Percentiles rank a stretch among this genome's conserved stretches.
These are phyloP conservation scores for Penicillium cinerascens DNA, from an alignment of 495 filamentous ascomycete genomes.

Conservation along the genomic window DNA sequence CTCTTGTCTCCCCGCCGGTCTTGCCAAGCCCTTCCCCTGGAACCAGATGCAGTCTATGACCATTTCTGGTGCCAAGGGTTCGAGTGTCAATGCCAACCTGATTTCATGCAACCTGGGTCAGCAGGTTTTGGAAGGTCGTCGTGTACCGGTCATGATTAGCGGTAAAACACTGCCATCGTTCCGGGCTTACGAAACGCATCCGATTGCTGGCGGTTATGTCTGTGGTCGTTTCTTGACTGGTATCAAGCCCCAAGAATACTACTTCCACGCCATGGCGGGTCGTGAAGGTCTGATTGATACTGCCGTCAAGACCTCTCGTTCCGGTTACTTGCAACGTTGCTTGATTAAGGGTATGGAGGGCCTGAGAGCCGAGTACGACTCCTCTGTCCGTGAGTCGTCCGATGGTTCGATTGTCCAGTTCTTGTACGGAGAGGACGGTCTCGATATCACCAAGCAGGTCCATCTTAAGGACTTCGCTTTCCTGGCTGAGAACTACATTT, in stretches of 20 bases:
- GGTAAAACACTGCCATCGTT: conserved; percentile 96
- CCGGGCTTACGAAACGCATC: conserved; percentile 81
- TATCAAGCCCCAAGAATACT: conserved; percentile 95
- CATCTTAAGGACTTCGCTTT: conserved; percentile 91
- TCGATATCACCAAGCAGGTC: conserved; percentile 92
- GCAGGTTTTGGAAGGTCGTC: conserved; percentile 89
- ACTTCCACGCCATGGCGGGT: conserved; percentile 99
- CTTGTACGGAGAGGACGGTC: conserved; percentile 92
- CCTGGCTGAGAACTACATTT: conserved; percentile 70
- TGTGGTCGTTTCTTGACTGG: conserved; percentile 97
- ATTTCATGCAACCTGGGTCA: conserved; percentile 98
- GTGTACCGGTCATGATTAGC: conserved; percentile 96
- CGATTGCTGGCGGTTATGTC: conserved; percentile 92
- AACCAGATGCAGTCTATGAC: conserved; percentile 99
- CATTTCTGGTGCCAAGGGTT: conserved; percentile 92
- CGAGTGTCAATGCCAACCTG: conserved; percentile 87
- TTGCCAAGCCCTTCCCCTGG: conserved; percentile 88
- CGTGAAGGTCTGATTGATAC: conserved; percentile 99
- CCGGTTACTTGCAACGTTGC: conserved; percentile 96
- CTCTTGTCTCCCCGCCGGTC: conserved; percentile 72
- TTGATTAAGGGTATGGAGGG: conserved; percentile 99
- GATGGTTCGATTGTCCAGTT: conserved; percentile 94
- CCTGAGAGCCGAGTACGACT: conserved; percentile 85
- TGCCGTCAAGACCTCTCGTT: conserved; percentile 95
- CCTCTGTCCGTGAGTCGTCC: conserved; percentile 79